Percentiles rank a stretch among this genome's conserved stretches.
These are phyloP conservation scores for Tetrapisispora namnaoensis DNA, from an alignment of 805 yeast genomes.

Conservation along the genomic window DNA sequence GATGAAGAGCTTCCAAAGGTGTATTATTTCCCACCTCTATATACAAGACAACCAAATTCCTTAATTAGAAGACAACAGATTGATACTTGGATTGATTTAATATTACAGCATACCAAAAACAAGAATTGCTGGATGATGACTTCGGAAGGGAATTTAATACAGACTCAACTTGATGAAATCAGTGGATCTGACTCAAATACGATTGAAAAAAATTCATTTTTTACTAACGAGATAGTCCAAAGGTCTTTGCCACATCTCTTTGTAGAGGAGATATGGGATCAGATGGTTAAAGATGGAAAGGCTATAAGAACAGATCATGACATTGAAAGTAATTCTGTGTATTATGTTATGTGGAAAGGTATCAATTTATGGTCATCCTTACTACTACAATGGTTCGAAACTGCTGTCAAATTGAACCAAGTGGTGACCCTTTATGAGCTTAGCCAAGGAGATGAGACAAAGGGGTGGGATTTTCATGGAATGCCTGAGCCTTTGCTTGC, in stretches of 20 bases:
- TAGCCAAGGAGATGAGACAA: constrained; percentile 50
- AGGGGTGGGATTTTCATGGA: constrained; percentile 48
- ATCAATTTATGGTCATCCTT: constrained; percentile 59
- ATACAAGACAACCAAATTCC: constrained; percentile 79
- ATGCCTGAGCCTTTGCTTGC: constrained; percentile 50
- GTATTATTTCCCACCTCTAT: constrained; percentile 81
- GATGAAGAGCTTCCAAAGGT: constrained; percentile 36
- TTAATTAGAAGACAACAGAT: constrained; percentile 70
- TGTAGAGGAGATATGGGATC: constrained; percentile 43
- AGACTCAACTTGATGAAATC: background rate
- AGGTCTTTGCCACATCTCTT: constrained; percentile 48
- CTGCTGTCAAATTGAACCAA: constrained; percentile 66
- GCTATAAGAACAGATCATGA: constrained; percentile 40
- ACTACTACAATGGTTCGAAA: constrained; percentile 61
- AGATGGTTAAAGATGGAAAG: constrained; percentile 45
- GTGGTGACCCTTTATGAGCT: constrained; percentile 79
- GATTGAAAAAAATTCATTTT: constrained; percentile 28
- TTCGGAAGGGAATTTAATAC: constrained; percentile 18
- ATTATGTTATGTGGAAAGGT: constrained; percentile 53
- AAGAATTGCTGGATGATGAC: constrained; percentile 46
- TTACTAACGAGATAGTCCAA: constrained; percentile 42
- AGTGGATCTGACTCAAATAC: background rate
- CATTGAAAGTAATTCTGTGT: constrained; percentile 27
- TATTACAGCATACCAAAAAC: constrained; percentile 50
- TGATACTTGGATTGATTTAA: constrained; percentile 62